phyloP scores from a whole-genome alignment of 345 rosid species.

The Viola odorata region DNA sequence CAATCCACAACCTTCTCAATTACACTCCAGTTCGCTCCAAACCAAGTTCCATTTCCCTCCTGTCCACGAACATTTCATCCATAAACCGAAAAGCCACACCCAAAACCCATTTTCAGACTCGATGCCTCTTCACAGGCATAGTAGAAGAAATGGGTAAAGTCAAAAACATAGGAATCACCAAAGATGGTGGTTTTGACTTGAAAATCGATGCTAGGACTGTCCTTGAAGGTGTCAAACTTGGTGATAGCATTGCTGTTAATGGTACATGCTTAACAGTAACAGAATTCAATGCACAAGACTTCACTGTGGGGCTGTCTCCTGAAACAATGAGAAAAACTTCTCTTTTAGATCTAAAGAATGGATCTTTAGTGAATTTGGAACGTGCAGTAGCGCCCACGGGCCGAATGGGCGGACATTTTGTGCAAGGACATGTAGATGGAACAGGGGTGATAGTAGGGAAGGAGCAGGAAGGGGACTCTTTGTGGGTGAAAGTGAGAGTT shows the following conservation, averaged over 20 bases:
- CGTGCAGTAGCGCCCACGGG: conserved; percentile 70
- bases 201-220: conserved; percentile 59
- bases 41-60: neutral
- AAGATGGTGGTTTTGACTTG: conserved; percentile 60
- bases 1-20: neutral
- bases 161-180: conserved; percentile 41
- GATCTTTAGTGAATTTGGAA: conserved; percentile 80
- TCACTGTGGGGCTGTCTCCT: conserved; percentile 67
- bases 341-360: conserved; percentile 51
- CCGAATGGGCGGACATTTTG: conserved; percentile 89
- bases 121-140: conserved; percentile 74
- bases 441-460: conserved; percentile 67
- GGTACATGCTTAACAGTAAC: conserved; percentile 90
- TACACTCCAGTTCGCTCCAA: conserved; percentile 1
- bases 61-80: neutral
- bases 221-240: conserved; percentile 56
- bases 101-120: conserved; percentile 8
- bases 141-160: conserved; percentile 83
- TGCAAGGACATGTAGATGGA: conserved; percentile 94
- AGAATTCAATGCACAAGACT: conserved; percentile 42
- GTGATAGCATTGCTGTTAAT: conserved; percentile 81
- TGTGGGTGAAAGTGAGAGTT: conserved; percentile 79
- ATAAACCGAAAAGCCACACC: neutral
- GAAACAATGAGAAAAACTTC: conserved; percentile 81
- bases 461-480: conserved; percentile 62